Base-by-base conservation (phyloP, 2,329 filamentous ascomycete species). In the Reticulascus tulasneorum region DNA sequence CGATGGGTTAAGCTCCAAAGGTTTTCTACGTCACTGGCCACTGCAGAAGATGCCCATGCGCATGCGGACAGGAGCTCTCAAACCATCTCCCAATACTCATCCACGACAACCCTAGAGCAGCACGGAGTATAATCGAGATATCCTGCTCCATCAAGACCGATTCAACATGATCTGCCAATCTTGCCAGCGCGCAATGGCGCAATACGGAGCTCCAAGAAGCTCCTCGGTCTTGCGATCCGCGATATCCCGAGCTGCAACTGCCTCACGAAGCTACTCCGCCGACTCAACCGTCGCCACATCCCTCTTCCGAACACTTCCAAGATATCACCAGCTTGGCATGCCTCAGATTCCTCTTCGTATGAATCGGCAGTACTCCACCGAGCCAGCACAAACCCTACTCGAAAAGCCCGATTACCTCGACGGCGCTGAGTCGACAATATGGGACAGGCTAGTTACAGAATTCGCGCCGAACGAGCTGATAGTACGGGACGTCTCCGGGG, bases 401-500 rank as follows among this genome's bases (percentile, higher is more conserved):
- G 56, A 65, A 37, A 71, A 71, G 42, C 74, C 75, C 23, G 66
- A 64, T 41, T 65, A 69, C 46, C 63, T 79, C 35, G 62, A 75
- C 52, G 65, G 67, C 3, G 73, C 74, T 54, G 80, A 84, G 53
- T 64, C 67, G 20, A 64, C 67, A 41, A 75, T 84, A 49, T 82
- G 76, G 63, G 68, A 74, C 39, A 62, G 68, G 32, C 62, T 79
- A 34, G 46, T 58, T 13, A 59, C 60, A 7, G 71, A 71, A 50
- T 73, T 79, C 37, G 45, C 56, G 2, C 74, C 75, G 1, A 68
- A 67, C 0, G 59, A 71, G 40, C 59, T 80, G 18, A 60, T 79
- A 59, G 84, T 93, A 9, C 82, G 84, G 57, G 86, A 94, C 62
- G 78, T 93, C 33, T 87, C 82, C 17, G 86, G 87, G 40, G 86